Percentiles rank a stretch among this genome's conserved stretches.
These are phyloP conservation scores for Eucalyptus cloeziana DNA, from an alignment of 345 rosid genomes.

Conservation along the genomic window DNA sequence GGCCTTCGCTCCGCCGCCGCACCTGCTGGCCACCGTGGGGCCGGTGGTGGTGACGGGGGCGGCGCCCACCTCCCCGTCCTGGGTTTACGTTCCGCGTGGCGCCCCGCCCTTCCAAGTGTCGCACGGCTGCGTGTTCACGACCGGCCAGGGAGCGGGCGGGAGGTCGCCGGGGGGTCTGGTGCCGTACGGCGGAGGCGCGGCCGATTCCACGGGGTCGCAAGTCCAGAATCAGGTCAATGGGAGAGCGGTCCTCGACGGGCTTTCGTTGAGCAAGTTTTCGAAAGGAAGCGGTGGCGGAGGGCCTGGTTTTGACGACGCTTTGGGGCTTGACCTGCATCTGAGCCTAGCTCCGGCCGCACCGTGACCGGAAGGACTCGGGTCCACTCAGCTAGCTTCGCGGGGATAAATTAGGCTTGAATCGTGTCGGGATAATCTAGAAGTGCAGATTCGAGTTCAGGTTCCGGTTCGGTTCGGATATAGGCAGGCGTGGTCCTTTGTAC, in stretches of 20 bases:
- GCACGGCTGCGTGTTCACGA: conserved; percentile 47
- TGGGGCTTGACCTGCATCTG: conserved; percentile 88
- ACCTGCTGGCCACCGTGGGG: conserved; percentile 41
- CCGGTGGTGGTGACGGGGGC: conserved; percentile 26
- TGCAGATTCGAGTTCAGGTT: not conserved
- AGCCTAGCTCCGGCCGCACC: conserved; percentile 86
- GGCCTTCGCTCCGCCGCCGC: conserved; percentile 79
- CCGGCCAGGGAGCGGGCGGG: conserved; percentile 11
- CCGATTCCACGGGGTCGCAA: conserved; percentile 11
- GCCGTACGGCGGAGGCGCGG: conserved; percentile 31
- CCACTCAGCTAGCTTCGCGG: not conserved
- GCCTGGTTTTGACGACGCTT: conserved; percentile 54
- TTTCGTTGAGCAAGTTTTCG: conserved; percentile 59
- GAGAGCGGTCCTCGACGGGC: conserved; percentile 16
- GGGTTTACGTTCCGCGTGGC: conserved; percentile 81
- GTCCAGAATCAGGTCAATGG: conserved; percentile 9
- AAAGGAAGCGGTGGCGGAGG: conserved; percentile 38
- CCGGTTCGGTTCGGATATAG: not conserved
- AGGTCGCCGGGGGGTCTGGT: conserved; percentile 10
- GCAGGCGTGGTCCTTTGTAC: not conserved
- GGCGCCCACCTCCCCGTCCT: conserved; percentile 26
- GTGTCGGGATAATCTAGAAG: not conserved
- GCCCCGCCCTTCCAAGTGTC: conserved; percentile 71
- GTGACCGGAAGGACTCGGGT: conserved; percentile 4
- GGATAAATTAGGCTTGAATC: not conserved